Evolutionary conservation across 257 asterid genomes (phyloP), one percentile per base, ranked within the genome.

Genomic region (Perilla frutescens): DNA sequence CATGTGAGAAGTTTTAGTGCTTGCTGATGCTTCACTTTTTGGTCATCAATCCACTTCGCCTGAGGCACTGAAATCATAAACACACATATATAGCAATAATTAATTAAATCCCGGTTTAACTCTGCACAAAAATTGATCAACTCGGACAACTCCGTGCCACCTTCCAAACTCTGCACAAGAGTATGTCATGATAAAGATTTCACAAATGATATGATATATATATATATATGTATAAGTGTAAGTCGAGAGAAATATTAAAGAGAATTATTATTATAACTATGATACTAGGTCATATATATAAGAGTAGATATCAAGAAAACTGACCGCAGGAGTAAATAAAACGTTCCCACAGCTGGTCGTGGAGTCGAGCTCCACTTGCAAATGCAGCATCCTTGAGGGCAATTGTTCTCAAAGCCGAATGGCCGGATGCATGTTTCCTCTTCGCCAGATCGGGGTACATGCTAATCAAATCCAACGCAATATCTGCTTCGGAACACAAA

Each of bases 391-490:
- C 32, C 37, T 29, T 71, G 0, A 12, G 2, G 7, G 60, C 60
- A 6, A 66, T 6, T 4, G 44, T 31, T 32, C 6, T 50, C 60
- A 48, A n/a, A n/a, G 71, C 71, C 4, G 59, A 66, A 13, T 36
- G 55, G 6, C 60, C 71, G 12, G 29, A 66, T 1, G 1, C 26
- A 48, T 45, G 60, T 47, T 32, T 32, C 59, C 41, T 48, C 47
- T 1, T 50, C 2, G 72, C 72, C 36, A 50, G 36, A n/a, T 67
- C 4, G 1, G 78, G 79, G 61, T 50, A 60, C 31, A 34, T 59
- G 3, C 34, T 37, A 9, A 53, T 56, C 82, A 78, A 61, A 13
- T 60, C 14, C 13, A 51, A 8, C 11, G 76, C 82, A 15, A 78
- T 4, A 66, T 78, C 82, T 78, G 79, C 53, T 56, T 56, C 40